phyloP scores from a whole-genome alignment of 1,284 basidiomycete genomes.

The Papiliotrema nemorosa region DNA sequence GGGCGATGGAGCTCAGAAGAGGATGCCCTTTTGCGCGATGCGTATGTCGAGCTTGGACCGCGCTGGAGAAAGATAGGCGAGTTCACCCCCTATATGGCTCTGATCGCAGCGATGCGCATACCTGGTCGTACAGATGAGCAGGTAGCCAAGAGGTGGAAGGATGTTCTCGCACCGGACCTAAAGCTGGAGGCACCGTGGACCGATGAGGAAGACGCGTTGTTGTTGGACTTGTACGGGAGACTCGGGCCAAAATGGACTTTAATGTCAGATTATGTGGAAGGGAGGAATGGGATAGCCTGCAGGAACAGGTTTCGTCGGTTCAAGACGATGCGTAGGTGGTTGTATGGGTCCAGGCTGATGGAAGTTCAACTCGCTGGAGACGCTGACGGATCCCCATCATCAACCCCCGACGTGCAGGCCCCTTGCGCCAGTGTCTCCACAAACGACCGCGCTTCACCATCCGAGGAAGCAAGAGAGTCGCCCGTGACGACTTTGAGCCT shows the following conservation, averaged over 20 bases:
- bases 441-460: no score
- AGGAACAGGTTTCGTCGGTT: slow-evolving; percentile 17
- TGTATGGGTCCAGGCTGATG: neutral
- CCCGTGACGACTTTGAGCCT: no score
- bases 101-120: slow-evolving; percentile 13
- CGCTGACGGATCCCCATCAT: neutral
- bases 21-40: slow-evolving; percentile 15
- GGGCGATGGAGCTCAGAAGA: slow-evolving; percentile 23
- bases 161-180: slow-evolving; percentile 21
- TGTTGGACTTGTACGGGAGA: slow-evolving; percentile 16
- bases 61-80: slow-evolving; percentile 25
- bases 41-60: slow-evolving; percentile 16
- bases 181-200: slow-evolving; percentile 20
- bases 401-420: no score
- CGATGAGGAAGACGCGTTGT: slow-evolving; percentile 15
- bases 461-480: no score
- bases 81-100: neutral
- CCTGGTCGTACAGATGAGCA: slow-evolving; percentile 27
- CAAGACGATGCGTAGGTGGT: neutral
- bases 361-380: neutral
- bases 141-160: slow-evolving; percentile 24
- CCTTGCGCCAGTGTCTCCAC: no score
- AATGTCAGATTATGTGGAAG: slow-evolving; percentile 20
- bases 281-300: slow-evolving; percentile 18
- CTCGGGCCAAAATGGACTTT: slow-evolving; percentile 22